These are phyloP conservation scores for Allium fistulosum DNA, from an alignment of 106 monocot genomes.

Conservation along the genomic window DNA sequence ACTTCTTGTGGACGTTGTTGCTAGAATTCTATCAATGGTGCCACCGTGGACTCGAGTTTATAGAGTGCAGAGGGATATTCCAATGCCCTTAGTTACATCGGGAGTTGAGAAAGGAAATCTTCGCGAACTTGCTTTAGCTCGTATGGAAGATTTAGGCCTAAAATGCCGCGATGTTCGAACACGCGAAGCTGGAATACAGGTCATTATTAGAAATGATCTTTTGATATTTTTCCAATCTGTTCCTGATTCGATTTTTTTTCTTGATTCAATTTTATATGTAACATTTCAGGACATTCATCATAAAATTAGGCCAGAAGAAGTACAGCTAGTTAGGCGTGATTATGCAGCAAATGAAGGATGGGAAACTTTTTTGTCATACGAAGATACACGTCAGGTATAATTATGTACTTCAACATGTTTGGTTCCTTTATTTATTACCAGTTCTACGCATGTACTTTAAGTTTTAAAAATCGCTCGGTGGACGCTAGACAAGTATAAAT, in stretches of 20 bases:
- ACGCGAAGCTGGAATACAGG: conserved; percentile 99
- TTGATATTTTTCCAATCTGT: no score
- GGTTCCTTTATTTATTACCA: neutral
- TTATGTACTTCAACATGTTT: neutral
- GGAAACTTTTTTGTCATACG: conserved; percentile 99
- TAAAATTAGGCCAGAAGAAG: conserved; percentile 95
- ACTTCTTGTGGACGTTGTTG: conserved; percentile 92
- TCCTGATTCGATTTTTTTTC: neutral
- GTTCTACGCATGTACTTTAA: no score
- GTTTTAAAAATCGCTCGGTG: no score
- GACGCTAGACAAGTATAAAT: no score
- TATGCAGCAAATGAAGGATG: conserved; percentile 96
- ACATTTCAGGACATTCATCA: conserved; percentile 82
- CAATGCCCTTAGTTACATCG: conserved; percentile 98
- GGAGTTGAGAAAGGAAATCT: conserved; percentile 99
- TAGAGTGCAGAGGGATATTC: conserved; percentile 97
- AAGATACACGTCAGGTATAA: conserved; percentile 87
- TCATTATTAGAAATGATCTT: conserved; percentile 3
- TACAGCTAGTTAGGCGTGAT: conserved; percentile 93
- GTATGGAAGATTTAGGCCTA: conserved; percentile 97
- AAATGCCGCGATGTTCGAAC: conserved; percentile 99
- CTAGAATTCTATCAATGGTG: conserved; percentile 93
- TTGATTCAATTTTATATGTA: neutral
- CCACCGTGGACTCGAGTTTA: conserved; percentile 99
- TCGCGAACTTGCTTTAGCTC: conserved; percentile 94